Evolutionary conservation across 2,329 filamentous ascomycete genomes (phyloP), one percentile per base, ranked within the genome.

Genomic region (Whalleya microplaca): DNA sequence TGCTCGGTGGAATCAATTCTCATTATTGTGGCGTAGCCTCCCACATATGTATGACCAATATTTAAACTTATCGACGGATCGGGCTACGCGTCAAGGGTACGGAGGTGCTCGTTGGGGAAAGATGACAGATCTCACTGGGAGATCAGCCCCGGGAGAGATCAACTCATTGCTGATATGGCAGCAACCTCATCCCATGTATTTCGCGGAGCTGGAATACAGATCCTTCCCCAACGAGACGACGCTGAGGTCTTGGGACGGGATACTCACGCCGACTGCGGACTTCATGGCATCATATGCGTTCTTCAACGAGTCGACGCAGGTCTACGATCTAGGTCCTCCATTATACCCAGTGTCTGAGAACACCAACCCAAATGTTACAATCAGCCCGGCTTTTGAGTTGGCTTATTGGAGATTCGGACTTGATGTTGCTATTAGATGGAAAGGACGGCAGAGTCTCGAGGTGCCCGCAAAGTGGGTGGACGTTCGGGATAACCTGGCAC

Each of bases 131-230:
- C 80, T 82, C 0, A 78, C 76, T 0, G 81, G 83, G 21, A 74
- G 80, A 10, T 81, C 78, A 45, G 80, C 82, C 1, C 83, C 84
- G 0, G 84, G 84, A 2, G 80, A 84, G 59, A 86, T 86, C 66
- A 87, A 87, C 66, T 80, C 78, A 9, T 71, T 87, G 1, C 72
- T 87, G 2, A 81, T 86, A 54, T 87, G 84, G 84, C 84, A 87
- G 62, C 84, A 86, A 63, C 83, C 83, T 7, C 84, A 87, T 65
- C 76, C 80, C 0, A 81, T 86, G 75, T 84, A 83, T 64, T 83
- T 86, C 63, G 84, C 84, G 0, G 83, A 85, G 66, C 70, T 80
- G 18, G 80, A 84, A 64, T 85, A 80, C 63, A 74, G 80, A 20
- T 74, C 74, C 0, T 77, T 73, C 50, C 76, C 79, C 0, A 74